Evolutionary conservation across 805 yeast genomes (phyloP).

Genomic region (Tetrapisispora fleetii): DNA sequence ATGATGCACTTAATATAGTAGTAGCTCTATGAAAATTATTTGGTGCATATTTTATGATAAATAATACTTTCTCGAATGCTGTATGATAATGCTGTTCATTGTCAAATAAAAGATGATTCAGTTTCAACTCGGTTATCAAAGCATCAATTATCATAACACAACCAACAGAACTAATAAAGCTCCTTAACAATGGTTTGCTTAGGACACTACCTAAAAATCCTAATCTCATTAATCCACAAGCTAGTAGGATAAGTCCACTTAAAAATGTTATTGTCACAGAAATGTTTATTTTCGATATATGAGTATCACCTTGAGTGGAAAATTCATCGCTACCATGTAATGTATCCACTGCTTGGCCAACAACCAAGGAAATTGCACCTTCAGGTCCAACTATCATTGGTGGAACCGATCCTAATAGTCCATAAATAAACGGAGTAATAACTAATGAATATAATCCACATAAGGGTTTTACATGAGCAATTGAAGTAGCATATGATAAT

Average conservation of each 20-base stretch:
- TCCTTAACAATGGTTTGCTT: conserved; percentile 66
- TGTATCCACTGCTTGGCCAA: conserved; percentile 70
- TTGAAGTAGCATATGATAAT: conserved; percentile 59
- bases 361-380: conserved; percentile 73
- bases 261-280: conserved; percentile 62
- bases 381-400: conserved; percentile 89
- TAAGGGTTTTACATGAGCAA: conserved; percentile 75
- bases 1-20: conserved; percentile 43
- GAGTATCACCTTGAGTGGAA: conserved; percentile 9
- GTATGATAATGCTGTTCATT: conserved; percentile 52
- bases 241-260: conserved; percentile 63
- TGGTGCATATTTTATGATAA: conserved; percentile 40
- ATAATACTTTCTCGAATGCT: conserved; percentile 58
- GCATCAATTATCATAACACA: conserved; percentile 74
- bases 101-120: conserved; percentile 37
- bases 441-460: conserved; percentile 72
- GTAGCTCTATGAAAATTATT: conserved; percentile 48
- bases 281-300: conserved; percentile 41
- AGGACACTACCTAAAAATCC: conserved; percentile 79
- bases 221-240: conserved; percentile 70
- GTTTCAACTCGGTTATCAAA: conserved; percentile 59
- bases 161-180: conserved; percentile 82
- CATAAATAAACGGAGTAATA: conserved; percentile 68
- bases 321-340: conserved; percentile 32
- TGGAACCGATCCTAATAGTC: conserved; percentile 77